These are phyloP conservation scores for Pseudocercospora macadamiae DNA, from an alignment of 2,329 filamentous ascomycete species.

Conservation along the genomic window DNA sequence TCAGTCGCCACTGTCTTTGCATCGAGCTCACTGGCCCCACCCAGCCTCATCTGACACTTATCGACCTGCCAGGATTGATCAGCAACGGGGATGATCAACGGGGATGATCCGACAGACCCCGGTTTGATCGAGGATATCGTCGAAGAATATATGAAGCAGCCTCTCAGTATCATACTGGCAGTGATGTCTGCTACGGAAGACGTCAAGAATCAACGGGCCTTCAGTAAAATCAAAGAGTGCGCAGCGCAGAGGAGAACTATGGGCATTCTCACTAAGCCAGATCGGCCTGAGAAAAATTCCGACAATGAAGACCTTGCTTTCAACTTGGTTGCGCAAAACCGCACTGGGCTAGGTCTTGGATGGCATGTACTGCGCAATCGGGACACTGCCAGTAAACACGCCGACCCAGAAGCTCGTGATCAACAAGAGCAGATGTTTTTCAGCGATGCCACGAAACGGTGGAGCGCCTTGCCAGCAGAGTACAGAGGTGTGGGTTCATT, in stretches of 20 bases:
- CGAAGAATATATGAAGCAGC: constrained; percentile 41
- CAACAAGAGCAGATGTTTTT: constrained; percentile 1
- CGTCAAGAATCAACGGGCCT: constrained; percentile 48
- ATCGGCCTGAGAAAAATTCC: constrained; percentile 30
- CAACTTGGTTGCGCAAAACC: neutral
- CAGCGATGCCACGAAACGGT: neutral
- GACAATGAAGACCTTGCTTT: neutral
- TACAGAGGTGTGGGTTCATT: neutral
- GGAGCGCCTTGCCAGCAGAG: neutral
- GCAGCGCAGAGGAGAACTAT: constrained; percentile 35
- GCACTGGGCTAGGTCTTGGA: neutral
- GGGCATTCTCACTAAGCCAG: constrained; percentile 41
- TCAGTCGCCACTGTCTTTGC: constrained; percentile 23
- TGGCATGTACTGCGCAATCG: constrained; percentile 19
- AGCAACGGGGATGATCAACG: constrained; percentile 30
- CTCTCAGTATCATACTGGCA: constrained; percentile 45
- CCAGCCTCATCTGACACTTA: constrained; percentile 26
- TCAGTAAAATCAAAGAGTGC: constrained; percentile 41
- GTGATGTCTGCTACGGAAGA: constrained; percentile 49
- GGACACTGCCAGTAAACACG: neutral
- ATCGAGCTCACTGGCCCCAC: constrained; percentile 27
- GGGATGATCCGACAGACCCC: constrained; percentile 39
- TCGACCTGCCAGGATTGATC: constrained; percentile 34
- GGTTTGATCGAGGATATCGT: constrained; percentile 42
- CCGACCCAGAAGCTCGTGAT: neutral